Evolutionary conservation across 192 early-diverging fungal genomes (phyloP).

Genomic region (Dissophora ornata): DNA sequence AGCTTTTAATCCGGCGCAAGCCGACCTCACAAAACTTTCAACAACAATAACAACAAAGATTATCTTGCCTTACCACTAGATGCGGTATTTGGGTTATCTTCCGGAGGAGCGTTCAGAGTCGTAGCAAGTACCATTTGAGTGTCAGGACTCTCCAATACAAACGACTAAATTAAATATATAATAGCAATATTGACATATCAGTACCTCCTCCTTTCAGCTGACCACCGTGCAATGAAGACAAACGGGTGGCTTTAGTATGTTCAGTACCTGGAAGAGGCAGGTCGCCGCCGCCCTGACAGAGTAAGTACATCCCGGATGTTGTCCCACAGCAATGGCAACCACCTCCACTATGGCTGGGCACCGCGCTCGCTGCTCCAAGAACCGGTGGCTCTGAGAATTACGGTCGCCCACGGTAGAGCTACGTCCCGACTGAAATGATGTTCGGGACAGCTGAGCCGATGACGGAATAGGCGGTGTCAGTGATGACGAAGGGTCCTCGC

Average conservation of each 20-base stretch:
- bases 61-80: slow-evolving; percentile 57
- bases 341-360: slow-evolving; percentile 85
- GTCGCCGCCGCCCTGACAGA: slow-evolving; percentile 86
- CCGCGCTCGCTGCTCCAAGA: slow-evolving; percentile 57
- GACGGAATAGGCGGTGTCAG: slow-evolving; percentile 19
- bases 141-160: slow-evolving; percentile 86
- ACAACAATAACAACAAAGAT: too few species aligned
- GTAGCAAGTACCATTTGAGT: slow-evolving; percentile 88
- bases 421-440: slow-evolving; percentile 32
- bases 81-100: slow-evolving; percentile 72
- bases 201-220: too few species aligned
- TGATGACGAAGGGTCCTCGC: neutral
- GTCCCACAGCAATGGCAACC: slow-evolving; percentile 80
- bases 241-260: too few species aligned
- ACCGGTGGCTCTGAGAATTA: slow-evolving; percentile 22
- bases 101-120: slow-evolving; percentile 83
- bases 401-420: slow-evolving; percentile 39
- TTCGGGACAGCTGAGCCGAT: slow-evolving; percentile 32
- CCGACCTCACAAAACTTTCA: too few species aligned
- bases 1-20: too few species aligned
- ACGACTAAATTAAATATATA: slow-evolving; percentile 60
- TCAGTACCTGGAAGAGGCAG: slow-evolving; percentile 74
- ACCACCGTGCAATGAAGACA: too few species aligned
- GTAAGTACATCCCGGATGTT: slow-evolving; percentile 57
- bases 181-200: too few species aligned